A percentile compares a stretch with the other conserved stretches of the same genome.
phyloP scores from a whole-genome alignment of 345 rosid species.

The Eucalyptus regnans region DNA sequence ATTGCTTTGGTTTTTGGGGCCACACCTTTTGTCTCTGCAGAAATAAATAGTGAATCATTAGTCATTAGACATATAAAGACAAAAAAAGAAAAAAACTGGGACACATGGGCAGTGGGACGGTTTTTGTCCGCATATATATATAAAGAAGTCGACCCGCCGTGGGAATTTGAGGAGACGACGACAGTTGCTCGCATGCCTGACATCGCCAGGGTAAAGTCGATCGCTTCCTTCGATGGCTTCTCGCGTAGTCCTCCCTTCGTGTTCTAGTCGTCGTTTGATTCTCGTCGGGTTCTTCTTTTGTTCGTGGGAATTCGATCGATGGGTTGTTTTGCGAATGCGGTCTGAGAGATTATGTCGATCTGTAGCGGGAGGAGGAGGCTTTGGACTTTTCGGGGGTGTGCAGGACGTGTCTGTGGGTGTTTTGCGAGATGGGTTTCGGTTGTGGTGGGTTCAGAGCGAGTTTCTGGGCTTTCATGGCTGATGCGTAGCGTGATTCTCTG shows the following conservation, averaged over 20 bases:
- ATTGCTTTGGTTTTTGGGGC: not conserved
- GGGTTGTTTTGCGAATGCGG: not conserved
- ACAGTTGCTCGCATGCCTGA: not conserved
- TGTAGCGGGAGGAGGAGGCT: not conserved
- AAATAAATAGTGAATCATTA: not conserved
- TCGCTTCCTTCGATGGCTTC: not conserved
- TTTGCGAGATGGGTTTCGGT: not conserved
- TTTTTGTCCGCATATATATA: not conserved
- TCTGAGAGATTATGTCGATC: not conserved
- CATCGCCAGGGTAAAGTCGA: not conserved
- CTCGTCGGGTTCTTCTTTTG: not conserved
- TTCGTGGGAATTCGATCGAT: not conserved
- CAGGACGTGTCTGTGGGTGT: not conserved
- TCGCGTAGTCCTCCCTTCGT: not conserved
- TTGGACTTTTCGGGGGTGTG: not conserved
- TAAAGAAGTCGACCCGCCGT: not conserved
- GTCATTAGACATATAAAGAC: not conserved
- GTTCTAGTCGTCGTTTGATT: not conserved
- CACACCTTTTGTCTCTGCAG: not conserved
- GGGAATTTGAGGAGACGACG: not conserved
- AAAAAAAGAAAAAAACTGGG: not conserved
- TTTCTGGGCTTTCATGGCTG: not conserved
- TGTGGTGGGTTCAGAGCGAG: not conserved
- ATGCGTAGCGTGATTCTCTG: not conserved
- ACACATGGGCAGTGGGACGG: not conserved